These are phyloP conservation scores for Holtermannia corniformis DNA, from an alignment of 768 basidiomycete genomes.

Conservation along the genomic window DNA sequence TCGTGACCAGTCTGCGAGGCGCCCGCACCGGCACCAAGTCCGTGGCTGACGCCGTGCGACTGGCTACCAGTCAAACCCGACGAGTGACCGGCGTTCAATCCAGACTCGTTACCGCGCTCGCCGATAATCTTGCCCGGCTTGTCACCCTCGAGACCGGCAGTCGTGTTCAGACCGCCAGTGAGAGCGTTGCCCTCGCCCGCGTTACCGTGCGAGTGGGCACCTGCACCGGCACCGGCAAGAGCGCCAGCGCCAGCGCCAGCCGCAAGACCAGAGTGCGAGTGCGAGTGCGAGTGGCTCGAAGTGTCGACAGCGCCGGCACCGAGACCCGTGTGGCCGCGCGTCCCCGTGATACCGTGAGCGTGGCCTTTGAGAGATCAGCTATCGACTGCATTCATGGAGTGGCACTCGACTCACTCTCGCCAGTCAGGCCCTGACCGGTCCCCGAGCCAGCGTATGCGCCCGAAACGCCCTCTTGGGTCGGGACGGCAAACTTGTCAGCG, in stretches of 20 bases:
- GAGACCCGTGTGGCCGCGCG: too few species aligned
- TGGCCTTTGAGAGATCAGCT: too few species aligned
- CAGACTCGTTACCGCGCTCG: slow-evolving; percentile 1
- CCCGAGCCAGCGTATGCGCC: slow-evolving; percentile 29
- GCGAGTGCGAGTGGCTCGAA: neutral
- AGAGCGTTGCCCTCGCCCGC: neutral
- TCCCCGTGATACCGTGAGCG: too few species aligned
- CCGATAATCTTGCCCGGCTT: slow-evolving; percentile 8
- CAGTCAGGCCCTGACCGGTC: slow-evolving; percentile 24
- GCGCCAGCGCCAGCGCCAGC: slow-evolving; percentile 5
- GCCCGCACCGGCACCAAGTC: slow-evolving; percentile 6
- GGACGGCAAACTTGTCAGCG: slow-evolving; percentile 16
- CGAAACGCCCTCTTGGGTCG: slow-evolving; percentile 13
- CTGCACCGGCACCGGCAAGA: slow-evolving; percentile 6
- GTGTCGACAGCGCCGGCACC: too few species aligned
- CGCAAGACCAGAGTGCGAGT: neutral
- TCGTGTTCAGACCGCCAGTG: neutral
- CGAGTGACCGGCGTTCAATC: neutral
- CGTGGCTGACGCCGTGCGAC: neutral
- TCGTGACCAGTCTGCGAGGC: slow-evolving; percentile 15
- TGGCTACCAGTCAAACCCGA: neutral
- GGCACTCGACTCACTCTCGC: slow-evolving; percentile 23
- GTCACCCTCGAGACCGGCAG: slow-evolving; percentile 4
- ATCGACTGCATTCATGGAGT: neutral
- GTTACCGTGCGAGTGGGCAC: neutral